Percentiles rank a stretch among this genome's conserved stretches.
These are phyloP conservation scores for Boletellus ananiceps DNA, from an alignment of 768 basidiomycete genomes.

Conservation along the genomic window DNA sequence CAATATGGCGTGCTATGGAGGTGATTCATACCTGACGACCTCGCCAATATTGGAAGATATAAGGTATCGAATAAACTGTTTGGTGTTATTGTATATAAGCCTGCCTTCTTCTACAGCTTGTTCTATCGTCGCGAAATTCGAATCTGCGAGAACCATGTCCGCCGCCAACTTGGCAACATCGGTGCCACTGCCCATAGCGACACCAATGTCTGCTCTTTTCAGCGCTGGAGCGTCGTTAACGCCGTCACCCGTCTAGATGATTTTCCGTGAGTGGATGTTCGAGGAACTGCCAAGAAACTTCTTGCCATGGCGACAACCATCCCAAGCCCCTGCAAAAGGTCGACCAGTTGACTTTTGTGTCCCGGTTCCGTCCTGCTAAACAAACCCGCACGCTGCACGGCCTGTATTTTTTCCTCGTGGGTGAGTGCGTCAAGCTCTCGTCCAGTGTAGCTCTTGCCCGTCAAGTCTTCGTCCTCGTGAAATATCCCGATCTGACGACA, in stretches of 20 bases:
- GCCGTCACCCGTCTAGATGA: slow-evolving; percentile 81
- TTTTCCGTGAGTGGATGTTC: slow-evolving; percentile 7
- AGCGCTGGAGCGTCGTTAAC: slow-evolving; percentile 98
- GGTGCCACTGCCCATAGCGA: slow-evolving; percentile 98
- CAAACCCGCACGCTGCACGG: slow-evolving; percentile 83
- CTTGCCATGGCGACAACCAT: slow-evolving; percentile 93
- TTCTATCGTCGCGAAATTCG: slow-evolving; percentile 97
- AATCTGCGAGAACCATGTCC: slow-evolving; percentile 96
- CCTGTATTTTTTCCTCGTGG: slow-evolving; percentile 75
- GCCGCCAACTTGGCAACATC: slow-evolving; percentile 98
- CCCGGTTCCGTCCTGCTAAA: slow-evolving; percentile 93
- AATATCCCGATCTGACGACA: slow-evolving; percentile 96
- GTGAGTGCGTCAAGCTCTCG: slow-evolving; percentile 81
- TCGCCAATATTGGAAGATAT: slow-evolving; percentile 98
- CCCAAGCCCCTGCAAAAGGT: slow-evolving; percentile 86
- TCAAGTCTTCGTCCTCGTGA: slow-evolving; percentile 76
- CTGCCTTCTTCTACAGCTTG: slow-evolving; percentile 95
- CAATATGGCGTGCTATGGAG: not conserved
- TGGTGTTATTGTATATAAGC: slow-evolving; percentile 98
- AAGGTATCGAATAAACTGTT: slow-evolving; percentile 99
- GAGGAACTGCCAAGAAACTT: slow-evolving; percentile 6
- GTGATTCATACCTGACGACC: slow-evolving; percentile 64
- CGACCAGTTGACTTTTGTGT: slow-evolving; percentile 93
- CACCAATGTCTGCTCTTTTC: slow-evolving; percentile 96
- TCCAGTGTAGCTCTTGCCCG: slow-evolving; percentile 95